A percentile compares a stretch with the other conserved stretches of the same genome.
phyloP scores from a whole-genome alignment of 805 yeast genomes.

The Kodamaea kakaduensis region DNA sequence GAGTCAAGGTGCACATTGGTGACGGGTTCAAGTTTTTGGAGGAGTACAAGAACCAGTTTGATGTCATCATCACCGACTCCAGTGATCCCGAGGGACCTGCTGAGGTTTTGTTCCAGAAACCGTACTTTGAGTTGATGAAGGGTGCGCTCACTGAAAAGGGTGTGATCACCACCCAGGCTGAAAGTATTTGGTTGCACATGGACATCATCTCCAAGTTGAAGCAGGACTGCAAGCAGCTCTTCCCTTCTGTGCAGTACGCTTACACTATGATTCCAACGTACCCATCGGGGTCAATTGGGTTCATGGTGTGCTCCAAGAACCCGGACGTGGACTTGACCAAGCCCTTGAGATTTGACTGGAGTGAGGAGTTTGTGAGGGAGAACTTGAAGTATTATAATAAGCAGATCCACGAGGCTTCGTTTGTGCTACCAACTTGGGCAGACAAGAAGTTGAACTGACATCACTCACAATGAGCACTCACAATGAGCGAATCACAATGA shows the following conservation, averaged over 20 bases:
- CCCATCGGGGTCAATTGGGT: constrained; percentile 97
- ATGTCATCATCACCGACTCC: constrained; percentile 94
- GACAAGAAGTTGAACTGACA: constrained; percentile 39
- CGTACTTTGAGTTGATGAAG: constrained; percentile 78
- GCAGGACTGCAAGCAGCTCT: constrained; percentile 74
- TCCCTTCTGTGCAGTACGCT: constrained; percentile 89
- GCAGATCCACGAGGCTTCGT: constrained; percentile 81
- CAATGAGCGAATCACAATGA: too few relatives aligned
- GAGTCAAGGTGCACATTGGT: constrained; percentile 86
- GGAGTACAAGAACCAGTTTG: constrained; percentile 78
- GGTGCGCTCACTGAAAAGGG: constrained; percentile 93
- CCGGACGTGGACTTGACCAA: constrained; percentile 54
- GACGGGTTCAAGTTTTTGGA: constrained; percentile 97
- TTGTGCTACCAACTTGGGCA: constrained; percentile 92
- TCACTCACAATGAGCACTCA: constrained; percentile 1
- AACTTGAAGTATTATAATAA: constrained; percentile 79
- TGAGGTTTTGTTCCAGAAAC: constrained; percentile 85
- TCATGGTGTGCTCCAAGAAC: constrained; percentile 91
- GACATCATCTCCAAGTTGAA: constrained; percentile 77
- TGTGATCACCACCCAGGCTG: constrained; percentile 91
- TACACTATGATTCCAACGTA: constrained; percentile 94
- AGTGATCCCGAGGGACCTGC: constrained; percentile 99
- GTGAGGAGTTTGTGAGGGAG: constrained; percentile 57
- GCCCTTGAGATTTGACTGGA: constrained; percentile 62
- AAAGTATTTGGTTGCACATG: constrained; percentile 90